Percentiles rank a stretch among this genome's conserved stretches.
Evolutionary conservation across 768 basidiomycete species (phyloP).

Genomic region (Kwoniella europaea): DNA sequence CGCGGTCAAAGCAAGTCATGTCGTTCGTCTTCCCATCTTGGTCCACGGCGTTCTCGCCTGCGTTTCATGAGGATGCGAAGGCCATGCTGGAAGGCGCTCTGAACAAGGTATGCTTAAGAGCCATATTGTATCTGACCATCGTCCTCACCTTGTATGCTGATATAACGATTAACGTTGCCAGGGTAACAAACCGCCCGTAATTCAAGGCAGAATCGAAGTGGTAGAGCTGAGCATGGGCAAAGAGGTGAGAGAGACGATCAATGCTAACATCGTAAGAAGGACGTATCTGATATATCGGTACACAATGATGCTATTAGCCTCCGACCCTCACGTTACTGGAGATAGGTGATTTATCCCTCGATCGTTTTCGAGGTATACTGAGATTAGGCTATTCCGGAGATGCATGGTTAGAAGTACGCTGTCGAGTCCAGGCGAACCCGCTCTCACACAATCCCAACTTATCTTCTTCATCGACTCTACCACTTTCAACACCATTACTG

Average conservation of each 20-base stretch:
- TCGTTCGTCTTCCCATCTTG: slow-evolving; percentile 72
- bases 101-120: slow-evolving; percentile 45
- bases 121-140: neutral
- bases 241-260: slow-evolving; percentile 64
- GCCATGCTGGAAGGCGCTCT: slow-evolving; percentile 82
- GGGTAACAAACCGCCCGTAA: slow-evolving; percentile 95
- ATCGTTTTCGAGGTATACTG: slow-evolving; percentile 97
- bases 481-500: slow-evolving; percentile 65
- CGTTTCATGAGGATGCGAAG: slow-evolving; percentile 93
- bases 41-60: slow-evolving; percentile 92
- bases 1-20: slow-evolving; percentile 43
- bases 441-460: slow-evolving; percentile 58
- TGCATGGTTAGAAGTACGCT: slow-evolving; percentile 63
- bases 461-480: slow-evolving; percentile 50
- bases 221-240: slow-evolving; percentile 99
- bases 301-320: slow-evolving; percentile 63
- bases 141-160: neutral
- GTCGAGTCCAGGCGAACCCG: slow-evolving; percentile 74
- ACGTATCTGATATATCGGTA: neutral
- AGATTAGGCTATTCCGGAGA: slow-evolving; percentile 92
- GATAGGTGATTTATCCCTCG: slow-evolving; percentile 92
- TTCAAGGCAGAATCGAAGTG: slow-evolving; percentile 96
- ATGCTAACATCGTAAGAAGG: too few relatives aligned
- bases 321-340: slow-evolving; percentile 96
- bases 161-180: slow-evolving; percentile 54